Base-by-base conservation (phyloP, 441 rosid genomes). In the Theobroma grandiflorum region DNA sequence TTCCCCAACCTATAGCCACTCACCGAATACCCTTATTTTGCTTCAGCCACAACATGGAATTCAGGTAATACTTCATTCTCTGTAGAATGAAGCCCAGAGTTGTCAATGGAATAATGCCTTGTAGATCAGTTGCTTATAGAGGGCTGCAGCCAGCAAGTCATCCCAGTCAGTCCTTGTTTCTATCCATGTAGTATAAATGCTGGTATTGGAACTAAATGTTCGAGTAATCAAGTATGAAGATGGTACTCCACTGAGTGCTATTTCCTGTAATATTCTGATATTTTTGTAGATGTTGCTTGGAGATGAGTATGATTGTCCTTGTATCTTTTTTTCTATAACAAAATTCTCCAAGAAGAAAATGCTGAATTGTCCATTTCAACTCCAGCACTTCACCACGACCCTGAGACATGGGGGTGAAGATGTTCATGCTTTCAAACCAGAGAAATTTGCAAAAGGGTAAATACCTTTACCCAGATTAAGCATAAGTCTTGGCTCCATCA, bases 321-420 rank as follows among this genome's bases (percentile, higher is more conserved):
- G 20, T 7, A 16, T 52, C 20, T 4, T 52, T 52, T 3, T 16
- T 0, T 52, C 20, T 52, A 7, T 52, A 15, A 52, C 57, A 5
- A 15, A 52, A 14, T 52, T 15, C 8, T 85, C 83, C 79, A 73
- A 9, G 20, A 75, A 14, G 85, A 78, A 8, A 65, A 82, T 8
- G 74, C 68, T 77, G 79, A 80, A 8, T 0, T 82, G 7, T 18
- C 2, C 12, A 38, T 87, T 35, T 75, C 87, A 11, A 45, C 2
- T 20, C 74, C 83, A 1, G 86, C 85, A 69, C 50, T 84, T 75
- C 90, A 87, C 68, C 68, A 78, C 45, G 77, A 88, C 82, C 83
- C 84, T 43, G n/a, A 83, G 3, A 40, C 84, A 33, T 90, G 91
- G 91, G 90, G 90, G 90, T 72, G 83, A 85, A 47, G 91, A 88